phyloP scores from a whole-genome alignment of 441 rosid species.

The Euphorbia schlechtendalii region DNA sequence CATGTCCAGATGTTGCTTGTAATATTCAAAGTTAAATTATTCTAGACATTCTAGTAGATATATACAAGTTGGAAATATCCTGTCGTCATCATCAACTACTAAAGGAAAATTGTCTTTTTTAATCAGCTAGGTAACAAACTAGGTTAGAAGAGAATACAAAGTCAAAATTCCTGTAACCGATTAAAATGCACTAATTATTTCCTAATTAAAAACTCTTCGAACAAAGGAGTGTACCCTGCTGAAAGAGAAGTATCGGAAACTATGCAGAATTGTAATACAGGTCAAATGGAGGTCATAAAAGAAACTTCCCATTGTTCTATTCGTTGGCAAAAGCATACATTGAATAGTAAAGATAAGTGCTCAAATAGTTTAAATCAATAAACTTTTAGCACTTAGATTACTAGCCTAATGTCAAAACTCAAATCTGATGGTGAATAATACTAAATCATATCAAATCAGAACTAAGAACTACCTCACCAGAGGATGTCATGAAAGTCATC shows the following conservation, averaged over 20 bases:
- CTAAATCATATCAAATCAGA: slow-evolving; percentile 5
- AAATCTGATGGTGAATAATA: too few relatives aligned
- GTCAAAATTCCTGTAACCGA: too few relatives aligned
- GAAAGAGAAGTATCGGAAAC: background rate
- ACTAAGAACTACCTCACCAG: slow-evolving; percentile 72
- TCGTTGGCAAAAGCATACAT: background rate
- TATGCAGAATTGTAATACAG: background rate
- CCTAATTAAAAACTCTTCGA: background rate
- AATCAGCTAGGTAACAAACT: background rate
- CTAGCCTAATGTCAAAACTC: too few relatives aligned
- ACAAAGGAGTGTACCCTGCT: background rate
- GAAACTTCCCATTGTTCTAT: too few relatives aligned
- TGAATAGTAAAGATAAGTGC: too few relatives aligned
- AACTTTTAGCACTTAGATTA: background rate
- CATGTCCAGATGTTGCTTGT: background rate
- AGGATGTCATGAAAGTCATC: slow-evolving; percentile 95
- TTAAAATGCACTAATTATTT: background rate
- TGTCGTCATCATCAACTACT: background rate
- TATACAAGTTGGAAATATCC: background rate
- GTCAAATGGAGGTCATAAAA: background rate
- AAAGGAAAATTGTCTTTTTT: background rate
- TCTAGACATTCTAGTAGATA: background rate
- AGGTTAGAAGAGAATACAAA: too few relatives aligned
- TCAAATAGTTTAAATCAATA: background rate
- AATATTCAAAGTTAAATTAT: background rate